Base-by-base conservation (phyloP, 179 eudicot genomes). In the Actinidia arguta region DNA sequence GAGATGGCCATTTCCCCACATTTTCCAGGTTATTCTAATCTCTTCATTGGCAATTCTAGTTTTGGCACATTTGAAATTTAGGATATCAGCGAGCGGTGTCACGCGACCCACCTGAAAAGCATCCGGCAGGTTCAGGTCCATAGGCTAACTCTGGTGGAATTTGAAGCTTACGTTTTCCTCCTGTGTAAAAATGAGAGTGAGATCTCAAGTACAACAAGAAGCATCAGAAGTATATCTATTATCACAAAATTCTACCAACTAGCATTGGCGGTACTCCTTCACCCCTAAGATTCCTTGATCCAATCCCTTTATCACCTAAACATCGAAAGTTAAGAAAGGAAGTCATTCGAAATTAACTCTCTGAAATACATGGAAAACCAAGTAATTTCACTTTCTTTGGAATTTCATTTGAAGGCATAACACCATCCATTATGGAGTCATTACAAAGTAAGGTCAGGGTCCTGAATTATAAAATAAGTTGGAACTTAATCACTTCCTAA, bases 121-220 rank as follows among this genome's bases (percentile, higher is more conserved):
- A 95, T 76, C 99, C 99, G 39, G 99, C 99, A 39, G 99, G 90
- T 89, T 95, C 99, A 14, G 98, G 95, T 64, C 98, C 99, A 76
- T 95, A 94, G 18, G 97, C 99, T 79, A 95, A 88, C 66, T 89
- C 76, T 14, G 98, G 97, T 85, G 99, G 99, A 73, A 95, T 95
- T 47, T 89, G 89, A 39, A 94, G 98, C 89, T 89, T 94, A 24
- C 99, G 92, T 63, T 88, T 94, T 75, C 99, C 99, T 81, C 99
- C 98, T 94, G 85, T 14, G 56, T 20, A 84, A 12, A 31, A 85
- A 25, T 70, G 71, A 27, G 42, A 61, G 42, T 58, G 31, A 56
- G 79, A 11, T 64, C n/a, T 27, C 61, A n/a, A 10, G 27, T 31
- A 76, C 24, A 54, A 52, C 27, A 42, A 54, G 62, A 66, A 36